These are phyloP conservation scores for Starmerella roubikii DNA, from an alignment of 805 yeast genomes.

Conservation along the genomic window DNA sequence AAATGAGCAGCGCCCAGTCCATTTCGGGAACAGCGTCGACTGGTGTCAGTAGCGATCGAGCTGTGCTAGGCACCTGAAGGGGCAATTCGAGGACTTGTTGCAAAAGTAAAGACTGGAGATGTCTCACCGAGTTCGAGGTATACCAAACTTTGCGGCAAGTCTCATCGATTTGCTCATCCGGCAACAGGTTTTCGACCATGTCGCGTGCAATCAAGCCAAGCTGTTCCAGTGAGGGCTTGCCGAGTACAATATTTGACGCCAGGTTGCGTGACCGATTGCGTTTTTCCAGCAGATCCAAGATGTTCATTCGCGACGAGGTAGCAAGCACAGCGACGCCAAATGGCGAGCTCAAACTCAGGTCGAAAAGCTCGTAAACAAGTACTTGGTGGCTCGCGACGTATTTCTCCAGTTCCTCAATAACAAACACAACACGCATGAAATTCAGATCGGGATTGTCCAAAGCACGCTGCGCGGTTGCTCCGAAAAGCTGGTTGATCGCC, in stretches of 20 bases:
- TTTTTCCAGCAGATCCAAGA: slow-evolving; percentile 74
- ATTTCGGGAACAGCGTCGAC: slow-evolving; percentile 42
- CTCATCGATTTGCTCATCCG: slow-evolving; percentile 15
- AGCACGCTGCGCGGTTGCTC: slow-evolving; percentile 10
- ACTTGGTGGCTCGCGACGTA: slow-evolving; percentile 71
- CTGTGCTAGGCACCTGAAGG: slow-evolving; percentile 10
- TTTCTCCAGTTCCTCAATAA: slow-evolving; percentile 74
- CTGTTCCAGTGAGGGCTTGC: slow-evolving; percentile 38
- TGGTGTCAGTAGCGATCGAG: slow-evolving; percentile 9
- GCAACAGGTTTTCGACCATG: slow-evolving; percentile 25
- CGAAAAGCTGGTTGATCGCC: slow-evolving; percentile 22
- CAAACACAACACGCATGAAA: slow-evolving; percentile 38
- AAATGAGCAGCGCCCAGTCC: slow-evolving; percentile 56
- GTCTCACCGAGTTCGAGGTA: slow-evolving; percentile 45
- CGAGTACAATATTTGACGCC: slow-evolving; percentile 55
- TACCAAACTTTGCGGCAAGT: slow-evolving; percentile 31
- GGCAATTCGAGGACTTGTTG: slow-evolving; percentile 1
- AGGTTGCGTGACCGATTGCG: slow-evolving; percentile 83
- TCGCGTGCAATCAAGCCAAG: slow-evolving; percentile 38
- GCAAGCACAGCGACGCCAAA: slow-evolving; percentile 76
- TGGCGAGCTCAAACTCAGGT: slow-evolving; percentile 58
- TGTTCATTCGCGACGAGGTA: slow-evolving; percentile 55
- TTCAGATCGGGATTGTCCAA: slow-evolving; percentile 10
- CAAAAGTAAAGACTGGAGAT: slow-evolving; percentile 20
- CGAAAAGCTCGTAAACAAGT: slow-evolving; percentile 73